Base-by-base conservation (phyloP, 805 yeast genomes). In the Vanderwaltozyma yarrowii region DNA sequence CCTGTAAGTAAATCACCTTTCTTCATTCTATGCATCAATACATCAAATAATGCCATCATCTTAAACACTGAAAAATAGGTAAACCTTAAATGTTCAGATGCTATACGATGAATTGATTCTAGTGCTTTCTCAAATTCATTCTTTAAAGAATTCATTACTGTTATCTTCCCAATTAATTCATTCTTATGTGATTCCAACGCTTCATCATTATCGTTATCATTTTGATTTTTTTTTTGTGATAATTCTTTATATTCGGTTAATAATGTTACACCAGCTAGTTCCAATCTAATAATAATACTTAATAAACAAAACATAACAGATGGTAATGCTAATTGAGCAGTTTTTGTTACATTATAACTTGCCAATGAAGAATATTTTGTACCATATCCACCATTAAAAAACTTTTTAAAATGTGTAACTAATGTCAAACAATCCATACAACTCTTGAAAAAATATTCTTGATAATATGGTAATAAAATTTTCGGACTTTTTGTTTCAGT, bases 61-160 rank as follows among this genome's bases (percentile, higher is more conserved):
- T 58, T 56, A 37, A 58, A 56, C 10, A 52, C 54, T 4, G 62
- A 54, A 40, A 51, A 58, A 32, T 54, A 58, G 7, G 55, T 49
- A 33, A 55, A 51, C 35, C 62, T 45, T 14, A 58, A 37, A 33
- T 53, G 42, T 33, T 47, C 44, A 2, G 60, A 53, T 13, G 60
- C 47, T 14, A 46, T 41, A 7, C 37, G 36, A 36, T 53, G 49
- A 15, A 52, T 39, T n/a, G 42, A 39, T 30, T 55, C 56, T 13
- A 58, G 31, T 5, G 47, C 45, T 20, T 31, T 33, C 43, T 55
- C 60, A 18, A 58, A 40, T 13, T 47, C 51, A 20, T 43, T 43
- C 35, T 51, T 52, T 12, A 58, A 36, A 4, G 45, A 39, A 13
- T 46, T 50, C 14, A 56, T 29, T 12, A 38, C 32, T 23, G 52